Conservation (phyloP, 2,329 filamentous ascomycete genomes). For the Trichoderma pleuroti region DNA sequence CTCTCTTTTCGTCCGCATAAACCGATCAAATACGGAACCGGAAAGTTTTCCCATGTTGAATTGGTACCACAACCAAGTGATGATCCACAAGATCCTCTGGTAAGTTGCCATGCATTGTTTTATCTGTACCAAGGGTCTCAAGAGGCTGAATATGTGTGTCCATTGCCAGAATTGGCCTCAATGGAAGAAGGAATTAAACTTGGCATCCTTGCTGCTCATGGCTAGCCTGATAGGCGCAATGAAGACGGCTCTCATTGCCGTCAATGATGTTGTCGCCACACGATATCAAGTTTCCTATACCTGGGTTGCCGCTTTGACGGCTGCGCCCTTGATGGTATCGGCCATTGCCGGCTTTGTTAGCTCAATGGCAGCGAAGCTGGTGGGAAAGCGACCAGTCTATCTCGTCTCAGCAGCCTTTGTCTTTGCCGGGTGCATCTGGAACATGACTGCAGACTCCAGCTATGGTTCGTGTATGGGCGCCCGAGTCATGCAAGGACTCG, state of each 20-base stretch:
- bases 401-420: slow-evolving; percentile 44
- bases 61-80: slow-evolving; percentile 55
- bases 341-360: slow-evolving; percentile 43
- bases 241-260: slow-evolving; percentile 52
- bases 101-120: slow-evolving; percentile 30
- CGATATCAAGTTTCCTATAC: slow-evolving; percentile 46
- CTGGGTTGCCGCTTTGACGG: slow-evolving; percentile 48
- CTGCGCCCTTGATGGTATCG: slow-evolving; percentile 50
- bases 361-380: slow-evolving; percentile 42
- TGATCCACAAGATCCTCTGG: slow-evolving; percentile 51
- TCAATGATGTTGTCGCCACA: slow-evolving; percentile 43
- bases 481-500: slow-evolving; percentile 53
- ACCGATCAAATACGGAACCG: slow-evolving; percentile 46
- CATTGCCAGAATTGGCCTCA: slow-evolving; percentile 50
- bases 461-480: slow-evolving; percentile 49
- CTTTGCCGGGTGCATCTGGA: slow-evolving; percentile 51
- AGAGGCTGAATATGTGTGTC: not conserved
- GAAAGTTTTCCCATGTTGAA: slow-evolving; percentile 42
- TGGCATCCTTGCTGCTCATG: slow-evolving; percentile 45
- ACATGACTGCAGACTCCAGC: slow-evolving; percentile 40
- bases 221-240: slow-evolving; percentile 47
- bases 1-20: slow-evolving; percentile 25
- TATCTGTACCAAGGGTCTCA: no score
- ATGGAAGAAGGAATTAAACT: slow-evolving; percentile 51
- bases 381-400: slow-evolving; percentile 54